Evolutionary conservation across 805 yeast genomes (phyloP).

Genomic region (Metschnikowia cubensis): DNA sequence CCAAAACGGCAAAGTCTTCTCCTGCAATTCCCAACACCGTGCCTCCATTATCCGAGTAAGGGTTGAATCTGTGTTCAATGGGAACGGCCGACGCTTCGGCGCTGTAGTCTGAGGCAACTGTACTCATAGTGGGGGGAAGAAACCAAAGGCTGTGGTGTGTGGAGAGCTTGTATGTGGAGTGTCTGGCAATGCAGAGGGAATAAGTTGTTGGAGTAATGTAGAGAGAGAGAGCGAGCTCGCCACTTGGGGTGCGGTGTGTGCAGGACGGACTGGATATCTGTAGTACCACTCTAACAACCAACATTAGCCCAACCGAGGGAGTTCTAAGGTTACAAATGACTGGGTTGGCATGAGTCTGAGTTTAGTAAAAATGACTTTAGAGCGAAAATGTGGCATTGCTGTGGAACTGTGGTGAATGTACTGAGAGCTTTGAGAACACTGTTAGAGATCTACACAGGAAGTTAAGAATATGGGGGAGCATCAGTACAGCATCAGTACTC

Average conservation of each 20-base stretch:
- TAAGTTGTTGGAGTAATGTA: neutral
- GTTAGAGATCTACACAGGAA: no score
- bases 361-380: no score
- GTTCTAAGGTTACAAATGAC: no score
- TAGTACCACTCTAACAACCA: neutral
- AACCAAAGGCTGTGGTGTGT: neutral
- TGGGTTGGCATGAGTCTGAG: no score
- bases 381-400: no score
- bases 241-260: neutral
- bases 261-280: neutral
- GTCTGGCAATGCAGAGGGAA: neutral
- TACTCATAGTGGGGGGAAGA: slow-evolving; percentile 10
- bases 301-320: no score
- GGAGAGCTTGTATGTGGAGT: neutral
- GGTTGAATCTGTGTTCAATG: slow-evolving; percentile 89
- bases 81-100: slow-evolving; percentile 41
- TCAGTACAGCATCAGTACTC: no score
- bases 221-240: slow-evolving; percentile 4
- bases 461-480: no score
- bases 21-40: slow-evolving; percentile 97
- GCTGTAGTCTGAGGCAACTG: slow-evolving; percentile 18
- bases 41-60: slow-evolving; percentile 94
- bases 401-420: no score
- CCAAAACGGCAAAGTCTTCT: slow-evolving; percentile 91
- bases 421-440: no score